phyloP scores from a whole-genome alignment of 192 early-diverging fungal genomes.

The Rhizophagus clarus region DNA sequence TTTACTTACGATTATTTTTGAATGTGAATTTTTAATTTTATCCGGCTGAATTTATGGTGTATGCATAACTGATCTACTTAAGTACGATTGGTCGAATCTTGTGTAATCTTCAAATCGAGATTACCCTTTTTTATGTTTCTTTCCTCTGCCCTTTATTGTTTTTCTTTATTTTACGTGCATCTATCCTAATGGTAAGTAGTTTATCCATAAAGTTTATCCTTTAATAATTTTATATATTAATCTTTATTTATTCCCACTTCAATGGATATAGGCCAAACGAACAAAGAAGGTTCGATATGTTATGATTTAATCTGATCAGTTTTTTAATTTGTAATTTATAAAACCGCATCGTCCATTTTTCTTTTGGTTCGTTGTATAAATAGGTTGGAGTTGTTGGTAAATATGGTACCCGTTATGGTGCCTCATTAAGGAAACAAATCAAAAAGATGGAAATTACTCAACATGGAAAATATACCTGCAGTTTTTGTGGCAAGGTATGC shows the following conservation, averaged over 20 bases:
- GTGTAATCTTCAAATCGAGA: not conserved
- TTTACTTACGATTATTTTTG: too few species aligned
- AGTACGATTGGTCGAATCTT: not conserved
- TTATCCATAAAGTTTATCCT: not conserved
- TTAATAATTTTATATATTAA: not conserved
- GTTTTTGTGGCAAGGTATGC: constrained; percentile 96
- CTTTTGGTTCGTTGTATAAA: not conserved
- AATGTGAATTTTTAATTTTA: too few species aligned
- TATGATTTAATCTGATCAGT: not conserved
- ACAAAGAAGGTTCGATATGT: constrained; percentile 23
- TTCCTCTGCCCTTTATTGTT: not conserved
- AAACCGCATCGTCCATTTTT: not conserved
- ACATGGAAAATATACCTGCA: constrained; percentile 99
- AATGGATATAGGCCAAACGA: constrained; percentile 24
- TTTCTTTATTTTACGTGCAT: not conserved
- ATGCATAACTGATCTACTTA: not conserved
- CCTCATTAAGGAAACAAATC: constrained; percentile 94
- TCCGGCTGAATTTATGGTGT: not conserved
- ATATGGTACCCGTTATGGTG: constrained; percentile 99
- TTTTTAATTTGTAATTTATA: not conserved
- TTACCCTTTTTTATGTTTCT: not conserved
- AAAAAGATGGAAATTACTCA: constrained; percentile 91
- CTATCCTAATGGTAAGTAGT: not conserved
- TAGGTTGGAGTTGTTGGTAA: constrained; percentile 99
- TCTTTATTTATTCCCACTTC: not conserved